phyloP scores from a whole-genome alignment of 1,284 basidiomycete species.

The Microbotryum lychnidis-dioicae region DNA sequence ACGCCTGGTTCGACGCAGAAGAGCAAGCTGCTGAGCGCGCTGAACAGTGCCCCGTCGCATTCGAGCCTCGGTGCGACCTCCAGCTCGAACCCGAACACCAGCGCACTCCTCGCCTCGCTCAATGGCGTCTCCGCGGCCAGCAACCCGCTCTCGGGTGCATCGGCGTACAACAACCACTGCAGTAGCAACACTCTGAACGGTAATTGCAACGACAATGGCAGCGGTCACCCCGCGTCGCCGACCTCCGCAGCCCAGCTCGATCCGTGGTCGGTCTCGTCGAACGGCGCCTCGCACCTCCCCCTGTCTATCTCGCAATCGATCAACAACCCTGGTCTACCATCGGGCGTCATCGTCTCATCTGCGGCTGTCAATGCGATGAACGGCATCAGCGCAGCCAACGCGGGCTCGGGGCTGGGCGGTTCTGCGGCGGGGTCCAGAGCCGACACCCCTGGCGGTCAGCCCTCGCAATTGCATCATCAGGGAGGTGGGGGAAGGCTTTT shows the following conservation, averaged over 20 bases:
- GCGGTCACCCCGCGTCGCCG: not conserved
- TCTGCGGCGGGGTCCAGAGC: not conserved
- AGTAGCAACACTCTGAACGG: slow-evolving; percentile 15
- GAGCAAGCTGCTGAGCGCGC: slow-evolving; percentile 6
- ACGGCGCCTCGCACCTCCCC: slow-evolving; percentile 32
- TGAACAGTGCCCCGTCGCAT: not conserved
- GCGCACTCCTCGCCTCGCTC: slow-evolving; percentile 9
- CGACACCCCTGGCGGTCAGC: slow-evolving; percentile 10
- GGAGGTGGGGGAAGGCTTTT: slow-evolving; percentile 26
- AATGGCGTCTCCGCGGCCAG: not conserved
- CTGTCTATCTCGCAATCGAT: slow-evolving; percentile 38
- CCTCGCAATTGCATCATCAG: slow-evolving; percentile 6
- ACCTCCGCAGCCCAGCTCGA: not conserved
- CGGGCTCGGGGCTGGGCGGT: not conserved
- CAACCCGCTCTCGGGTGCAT: not conserved
- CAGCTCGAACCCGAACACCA: not conserved
- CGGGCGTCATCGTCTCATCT: slow-evolving; percentile 27
- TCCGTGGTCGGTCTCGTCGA: not conserved
- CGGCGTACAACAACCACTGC: slow-evolving; percentile 19
- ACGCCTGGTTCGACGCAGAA: not conserved
- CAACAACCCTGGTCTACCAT: slow-evolving; percentile 43
- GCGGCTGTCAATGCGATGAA: slow-evolving; percentile 27
- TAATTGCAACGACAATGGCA: slow-evolving; percentile 7
- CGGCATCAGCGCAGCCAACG: slow-evolving; percentile 6
- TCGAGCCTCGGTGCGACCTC: not conserved